Base-by-base conservation (phyloP, 2,329 filamentous ascomycete species). In the Colletotrichum eremochloae region DNA sequence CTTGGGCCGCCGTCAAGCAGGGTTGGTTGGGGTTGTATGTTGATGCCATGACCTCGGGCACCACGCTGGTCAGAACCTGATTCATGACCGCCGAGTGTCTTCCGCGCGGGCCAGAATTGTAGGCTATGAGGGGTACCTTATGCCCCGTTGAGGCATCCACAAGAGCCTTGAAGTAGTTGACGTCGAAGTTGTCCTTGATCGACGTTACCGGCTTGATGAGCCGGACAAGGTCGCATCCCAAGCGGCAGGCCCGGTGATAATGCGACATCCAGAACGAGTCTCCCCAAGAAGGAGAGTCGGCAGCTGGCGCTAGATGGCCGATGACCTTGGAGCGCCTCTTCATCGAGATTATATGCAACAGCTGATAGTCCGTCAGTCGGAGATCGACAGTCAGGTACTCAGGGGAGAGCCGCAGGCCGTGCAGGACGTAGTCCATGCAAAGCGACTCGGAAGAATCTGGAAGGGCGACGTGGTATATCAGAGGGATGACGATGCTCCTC, bases 51-150 rank as follows among this genome's bases (percentile, higher is more conserved):
- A 81, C 80, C 50, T 84, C 82, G 29, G 89, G 86, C 9, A 86
- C 83, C 4, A 93, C 90, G 5, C 88, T 88, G 0, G 90, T 91
- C 14, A 94, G 80, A 1, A 91, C 85, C 33, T 86, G 86, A 75
- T 94, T 94, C 79, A 92, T 90, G 73, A 88, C 91, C 36, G 88
- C 87, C 0, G 92, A 94, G 60, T 87, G 86, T 53, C 90, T 86
- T 0, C 92, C 92, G 5, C 89, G 80, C 8, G 83, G 79, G 0
- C 91, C 92, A 0, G 89, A 90, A 75, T 93, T 93, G 80, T 91
- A 93, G 12, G 88, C 86, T 31, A 92, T 88, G 1, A 93, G 71
- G 0, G 90, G 89, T 18, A 90, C 80, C 7, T 81, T 81, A 0
- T 82, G 81, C 0, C 82, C 82, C 0, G 82, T 79, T 3, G 86